Evolutionary conservation across 306 rosid species (phyloP).

Genomic region (Prinsepia uniflora): DNA sequence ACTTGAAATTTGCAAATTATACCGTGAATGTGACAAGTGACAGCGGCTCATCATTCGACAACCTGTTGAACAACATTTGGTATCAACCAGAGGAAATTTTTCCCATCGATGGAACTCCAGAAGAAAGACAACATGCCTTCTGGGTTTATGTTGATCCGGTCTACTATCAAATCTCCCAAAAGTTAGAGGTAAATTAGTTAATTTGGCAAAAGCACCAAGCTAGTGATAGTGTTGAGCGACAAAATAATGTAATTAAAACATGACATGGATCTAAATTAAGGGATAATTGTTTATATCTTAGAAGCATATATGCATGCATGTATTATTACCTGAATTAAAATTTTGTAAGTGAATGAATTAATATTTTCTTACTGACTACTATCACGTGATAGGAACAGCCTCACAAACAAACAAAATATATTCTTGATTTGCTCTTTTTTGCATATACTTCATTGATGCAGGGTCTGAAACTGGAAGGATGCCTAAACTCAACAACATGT

Average conservation of each 20-base stretch:
- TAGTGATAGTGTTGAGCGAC: too few species aligned
- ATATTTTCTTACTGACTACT: too few species aligned
- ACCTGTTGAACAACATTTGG: slow-evolving; percentile 57
- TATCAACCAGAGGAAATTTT: slow-evolving; percentile 58
- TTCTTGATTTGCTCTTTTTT: too few species aligned
- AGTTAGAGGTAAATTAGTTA: slow-evolving; percentile 26
- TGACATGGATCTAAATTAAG: too few species aligned
- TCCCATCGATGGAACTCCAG: slow-evolving; percentile 51
- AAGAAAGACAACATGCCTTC: slow-evolving; percentile 46
- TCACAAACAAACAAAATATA: too few species aligned
- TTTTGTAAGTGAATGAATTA: too few species aligned
- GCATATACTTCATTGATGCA: background rate
- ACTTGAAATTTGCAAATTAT: slow-evolving; percentile 41
- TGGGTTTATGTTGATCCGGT: slow-evolving; percentile 49
- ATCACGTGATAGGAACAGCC: too few species aligned
- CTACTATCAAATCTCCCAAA: slow-evolving; percentile 30
- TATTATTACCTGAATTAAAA: too few species aligned
- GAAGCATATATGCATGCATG: too few species aligned
- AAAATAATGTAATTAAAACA: too few species aligned
- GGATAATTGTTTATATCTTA: too few species aligned
- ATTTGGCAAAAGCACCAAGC: background rate
- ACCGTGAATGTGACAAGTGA: slow-evolving; percentile 31
- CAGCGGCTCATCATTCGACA: slow-evolving; percentile 23
- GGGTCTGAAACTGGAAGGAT: slow-evolving; percentile 34
- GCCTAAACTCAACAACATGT: slow-evolving; percentile 56